Base-by-base conservation (phyloP, 2,329 filamentous ascomycete genomes). In the Onygenales sp. region DNA sequence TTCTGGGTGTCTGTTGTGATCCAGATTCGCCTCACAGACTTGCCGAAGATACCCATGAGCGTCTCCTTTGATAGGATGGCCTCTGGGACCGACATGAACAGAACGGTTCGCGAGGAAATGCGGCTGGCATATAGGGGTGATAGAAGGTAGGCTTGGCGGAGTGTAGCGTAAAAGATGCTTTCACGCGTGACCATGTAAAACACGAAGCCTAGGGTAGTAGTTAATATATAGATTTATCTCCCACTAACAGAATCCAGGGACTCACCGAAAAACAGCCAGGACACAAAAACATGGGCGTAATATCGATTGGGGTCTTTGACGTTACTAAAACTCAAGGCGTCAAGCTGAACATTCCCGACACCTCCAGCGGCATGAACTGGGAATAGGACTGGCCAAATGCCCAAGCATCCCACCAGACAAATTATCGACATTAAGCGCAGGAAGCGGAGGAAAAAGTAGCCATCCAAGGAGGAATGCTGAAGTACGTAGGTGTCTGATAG, bases 391-490 rank as follows among this genome's bases (percentile, higher is more conserved):
- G 93, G 92, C 86, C 89, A 95, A 39, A 88, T 89, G 56, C 96
- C 84, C 60, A 81, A 73, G 63, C 86, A 89, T 47, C 92, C 93
- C 6, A 89, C 84, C 33, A 96, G 79, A 67, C 86, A 91, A 57
- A 92, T 85, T 55, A 86, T 78, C 57, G 85, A 84, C 43, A 87
- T 75, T 44, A 93, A 86, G 60, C 89, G 85, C 58, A 97, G 73
- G 62, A 92, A 95, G 21, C 92, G 88, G 27, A 97, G 77, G 69
- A 94, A 95, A 44, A 97, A 84, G 70, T 91, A 97, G 27, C 87
- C 87, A 67, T 97, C 92, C 51, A 97, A 80, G 1, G 90, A 94
- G 60, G 90, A 88, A 72, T 94, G 88, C 62, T 93, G 87, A 7
- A 97, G 82, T n/a, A 91, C 82, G 65, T 88, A 87, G 21, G 83